phyloP scores from a whole-genome alignment of 2,329 filamentous ascomycete genomes.

The Ilyonectria robusta region DNA sequence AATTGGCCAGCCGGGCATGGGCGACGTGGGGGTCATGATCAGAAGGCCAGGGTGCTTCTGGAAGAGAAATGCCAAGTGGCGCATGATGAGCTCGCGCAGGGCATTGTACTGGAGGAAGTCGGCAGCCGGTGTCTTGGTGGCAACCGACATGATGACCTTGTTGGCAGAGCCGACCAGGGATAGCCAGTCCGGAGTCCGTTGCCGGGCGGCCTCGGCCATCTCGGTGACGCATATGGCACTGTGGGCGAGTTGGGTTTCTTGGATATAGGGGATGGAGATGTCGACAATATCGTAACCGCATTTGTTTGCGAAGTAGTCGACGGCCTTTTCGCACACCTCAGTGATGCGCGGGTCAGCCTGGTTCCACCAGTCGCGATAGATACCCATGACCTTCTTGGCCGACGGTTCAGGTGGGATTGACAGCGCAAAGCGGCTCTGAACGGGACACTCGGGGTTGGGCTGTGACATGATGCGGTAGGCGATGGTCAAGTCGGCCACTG shows the following conservation, averaged over 20 bases:
- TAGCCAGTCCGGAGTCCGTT: constrained; percentile 63
- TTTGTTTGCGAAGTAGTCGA: constrained; percentile 70
- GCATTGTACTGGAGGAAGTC: constrained; percentile 83
- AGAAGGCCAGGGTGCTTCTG: constrained; percentile 80
- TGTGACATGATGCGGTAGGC: constrained; percentile 86
- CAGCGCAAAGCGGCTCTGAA: constrained; percentile 75
- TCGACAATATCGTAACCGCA: constrained; percentile 67
- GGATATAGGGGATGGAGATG: constrained; percentile 76
- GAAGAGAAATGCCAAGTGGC: constrained; percentile 81
- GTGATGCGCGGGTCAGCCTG: constrained; percentile 73
- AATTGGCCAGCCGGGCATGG: constrained; percentile 81
- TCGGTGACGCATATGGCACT: constrained; percentile 83
- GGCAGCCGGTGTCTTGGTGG: constrained; percentile 72
- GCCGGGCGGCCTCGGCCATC: constrained; percentile 65
- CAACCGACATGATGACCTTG: constrained; percentile 77
- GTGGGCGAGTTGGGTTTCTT: constrained; percentile 83
- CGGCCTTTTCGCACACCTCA: constrained; percentile 71
- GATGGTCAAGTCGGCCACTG: constrained; percentile 82
- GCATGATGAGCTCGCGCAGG: constrained; percentile 83
- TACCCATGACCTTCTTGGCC: constrained; percentile 76
- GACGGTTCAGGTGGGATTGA: constrained; percentile 61
- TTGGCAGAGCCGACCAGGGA: constrained; percentile 75
- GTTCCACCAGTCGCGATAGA: constrained; percentile 69
- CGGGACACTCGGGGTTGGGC: constrained; percentile 74
- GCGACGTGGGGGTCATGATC: constrained; percentile 83